phyloP scores from a whole-genome alignment of 2,329 filamentous ascomycete genomes.

The Pseudocercospora musae region DNA sequence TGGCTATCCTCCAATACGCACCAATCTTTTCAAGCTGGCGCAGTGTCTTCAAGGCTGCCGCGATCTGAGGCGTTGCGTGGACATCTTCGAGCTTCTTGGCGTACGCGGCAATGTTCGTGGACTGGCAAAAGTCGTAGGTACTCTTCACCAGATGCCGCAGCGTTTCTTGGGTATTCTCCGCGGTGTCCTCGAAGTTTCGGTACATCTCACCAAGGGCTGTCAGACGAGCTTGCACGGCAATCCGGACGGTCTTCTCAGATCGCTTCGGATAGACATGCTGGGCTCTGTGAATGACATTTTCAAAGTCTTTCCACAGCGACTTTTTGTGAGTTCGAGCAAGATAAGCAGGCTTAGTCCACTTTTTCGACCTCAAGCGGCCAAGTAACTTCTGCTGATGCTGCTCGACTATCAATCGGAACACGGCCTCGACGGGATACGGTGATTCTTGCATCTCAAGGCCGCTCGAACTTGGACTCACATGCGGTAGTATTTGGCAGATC shows the following conservation, averaged over 20 bases:
- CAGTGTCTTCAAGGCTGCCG: conserved; percentile 16
- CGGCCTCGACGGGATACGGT: background rate
- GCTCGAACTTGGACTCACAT: background rate
- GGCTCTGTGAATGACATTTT: conserved; percentile 11
- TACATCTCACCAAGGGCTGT: background rate
- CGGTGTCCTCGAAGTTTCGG: conserved; percentile 5
- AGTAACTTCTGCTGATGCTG: conserved; percentile 16
- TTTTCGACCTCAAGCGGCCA: conserved; percentile 11
- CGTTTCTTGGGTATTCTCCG: background rate
- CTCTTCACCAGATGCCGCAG: conserved; percentile 3
- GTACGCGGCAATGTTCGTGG: background rate
- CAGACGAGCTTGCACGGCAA: background rate
- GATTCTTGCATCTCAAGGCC: background rate
- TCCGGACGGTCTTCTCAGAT: conserved; percentile 4
- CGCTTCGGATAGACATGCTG: conserved; percentile 12
- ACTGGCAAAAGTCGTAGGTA: conserved; percentile 7
- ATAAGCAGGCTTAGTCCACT: conserved; percentile 14
- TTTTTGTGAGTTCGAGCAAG: conserved; percentile 17
- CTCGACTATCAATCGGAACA: conserved; percentile 6
- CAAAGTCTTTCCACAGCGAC: conserved; percentile 10
- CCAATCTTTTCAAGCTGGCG: conserved; percentile 16
- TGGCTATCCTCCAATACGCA: conserved; percentile 15
- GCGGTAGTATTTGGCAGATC: conserved; percentile 3
- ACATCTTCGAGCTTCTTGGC: conserved; percentile 6
- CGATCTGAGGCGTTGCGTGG: conserved; percentile 9